A percentile compares a stretch with the other conserved stretches of the same genome.
Evolutionary conservation across 179 eudicot species (phyloP).

Genomic region (Vitellaria paradoxa): DNA sequence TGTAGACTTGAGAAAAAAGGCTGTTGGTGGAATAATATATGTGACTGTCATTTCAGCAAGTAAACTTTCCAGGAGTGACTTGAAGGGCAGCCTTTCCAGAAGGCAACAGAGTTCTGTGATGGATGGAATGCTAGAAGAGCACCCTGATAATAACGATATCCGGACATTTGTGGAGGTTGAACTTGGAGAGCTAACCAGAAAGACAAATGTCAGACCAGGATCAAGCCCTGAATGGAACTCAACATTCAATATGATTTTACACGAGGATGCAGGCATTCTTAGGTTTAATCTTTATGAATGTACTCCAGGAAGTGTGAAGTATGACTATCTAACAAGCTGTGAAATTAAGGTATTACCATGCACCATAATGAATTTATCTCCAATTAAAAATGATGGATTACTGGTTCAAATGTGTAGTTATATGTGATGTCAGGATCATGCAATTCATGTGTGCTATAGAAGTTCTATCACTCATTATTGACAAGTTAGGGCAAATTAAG

Average conservation of each 20-base stretch:
- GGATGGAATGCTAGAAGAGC: conserved; percentile 40
- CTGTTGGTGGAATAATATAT: conserved; percentile 81
- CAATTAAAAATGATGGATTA: neutral
- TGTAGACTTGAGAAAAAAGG: conserved; percentile 68
- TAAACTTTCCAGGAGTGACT: conserved; percentile 45
- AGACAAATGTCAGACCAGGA: conserved; percentile 62
- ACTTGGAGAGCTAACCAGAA: conserved; percentile 83
- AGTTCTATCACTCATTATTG: too few species aligned
- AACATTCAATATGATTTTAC: conserved; percentile 81
- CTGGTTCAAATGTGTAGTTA: neutral
- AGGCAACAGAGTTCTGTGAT: conserved; percentile 31
- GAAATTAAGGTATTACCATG: conserved; percentile 73
- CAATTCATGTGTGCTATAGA: too few species aligned
- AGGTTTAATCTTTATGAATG: conserved; percentile 75
- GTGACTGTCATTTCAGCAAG: conserved; percentile 75
- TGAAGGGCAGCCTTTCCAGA: conserved; percentile 50
- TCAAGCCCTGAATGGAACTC: conserved; percentile 84
- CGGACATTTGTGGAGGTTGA: conserved; percentile 94
- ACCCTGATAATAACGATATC: conserved; percentile 40
- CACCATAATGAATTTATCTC: too few species aligned
- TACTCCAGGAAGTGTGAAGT: conserved; percentile 70
- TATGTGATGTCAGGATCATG: too few species aligned
- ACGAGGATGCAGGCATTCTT: conserved; percentile 69
- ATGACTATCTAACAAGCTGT: conserved; percentile 77
- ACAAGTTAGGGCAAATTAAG: too few species aligned